Evolutionary conservation across 208 protist species (phyloP).

Genomic region (Trypanosoma mega): DNA sequence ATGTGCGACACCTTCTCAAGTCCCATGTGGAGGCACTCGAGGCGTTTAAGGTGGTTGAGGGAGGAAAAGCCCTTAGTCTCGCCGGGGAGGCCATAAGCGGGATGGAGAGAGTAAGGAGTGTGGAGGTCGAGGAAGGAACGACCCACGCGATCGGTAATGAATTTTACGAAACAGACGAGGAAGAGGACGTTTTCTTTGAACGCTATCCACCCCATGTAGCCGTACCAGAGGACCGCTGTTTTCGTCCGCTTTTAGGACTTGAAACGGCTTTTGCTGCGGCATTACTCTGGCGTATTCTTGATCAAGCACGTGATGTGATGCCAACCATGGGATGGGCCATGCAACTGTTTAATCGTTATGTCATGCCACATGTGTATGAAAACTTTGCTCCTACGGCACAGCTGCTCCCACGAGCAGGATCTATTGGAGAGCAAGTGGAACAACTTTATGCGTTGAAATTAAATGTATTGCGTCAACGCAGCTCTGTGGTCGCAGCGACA

Average conservation of each 20-base stretch:
- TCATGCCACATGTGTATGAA: constrained; percentile 80
- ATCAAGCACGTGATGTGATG: constrained; percentile 45
- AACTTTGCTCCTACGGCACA: constrained; percentile 40
- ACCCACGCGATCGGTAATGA: background rate
- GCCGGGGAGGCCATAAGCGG: no score
- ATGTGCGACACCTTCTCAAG: constrained; percentile 14
- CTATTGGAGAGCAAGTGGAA: constrained; percentile 70
- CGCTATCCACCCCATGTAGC: constrained; percentile 39
- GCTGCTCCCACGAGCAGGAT: constrained; percentile 46
- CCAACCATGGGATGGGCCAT: constrained; percentile 62
- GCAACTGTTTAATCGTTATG: constrained; percentile 56
- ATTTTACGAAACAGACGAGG: background rate
- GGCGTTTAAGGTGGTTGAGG: background rate
- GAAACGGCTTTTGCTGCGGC: constrained; percentile 63
- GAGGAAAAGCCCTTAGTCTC: no score
- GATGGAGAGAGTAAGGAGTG: constrained; percentile 26
- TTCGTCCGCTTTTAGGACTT: constrained; percentile 48
- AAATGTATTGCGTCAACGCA: constrained; percentile 30
- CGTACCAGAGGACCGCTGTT: constrained; percentile 53
- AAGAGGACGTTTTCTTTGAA: background rate
- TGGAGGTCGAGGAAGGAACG: constrained; percentile 15
- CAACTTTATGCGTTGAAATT: constrained; percentile 60
- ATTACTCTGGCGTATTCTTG: constrained; percentile 73
- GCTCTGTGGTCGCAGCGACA: constrained; percentile 20
- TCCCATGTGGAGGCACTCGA: constrained; percentile 17